A percentile compares a stretch with the other conserved stretches of the same genome.
Conservation (phyloP, 2,329 filamentous ascomycete species). For the Sporothrix pseudoabietina region DNA sequence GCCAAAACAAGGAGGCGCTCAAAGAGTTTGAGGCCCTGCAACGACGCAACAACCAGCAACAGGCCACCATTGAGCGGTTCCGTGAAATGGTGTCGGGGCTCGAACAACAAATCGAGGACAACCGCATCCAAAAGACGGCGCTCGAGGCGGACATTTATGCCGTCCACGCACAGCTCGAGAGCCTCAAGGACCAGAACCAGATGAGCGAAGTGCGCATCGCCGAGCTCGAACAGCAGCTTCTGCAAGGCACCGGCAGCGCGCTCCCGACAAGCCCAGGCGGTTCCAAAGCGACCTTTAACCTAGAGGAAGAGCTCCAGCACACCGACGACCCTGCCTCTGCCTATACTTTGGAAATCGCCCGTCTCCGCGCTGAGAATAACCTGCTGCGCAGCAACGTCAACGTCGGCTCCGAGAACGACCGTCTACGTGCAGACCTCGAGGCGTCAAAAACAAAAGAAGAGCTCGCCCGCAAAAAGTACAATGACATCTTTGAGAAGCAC, state of each 20-base stretch:
- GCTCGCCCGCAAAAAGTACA: constrained; percentile 56
- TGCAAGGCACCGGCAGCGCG: constrained; percentile 45
- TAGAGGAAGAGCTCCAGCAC: constrained; percentile 63
- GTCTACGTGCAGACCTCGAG: constrained; percentile 59
- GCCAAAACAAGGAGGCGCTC: constrained; percentile 55
- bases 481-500: constrained; percentile 61
- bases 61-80: constrained; percentile 38
- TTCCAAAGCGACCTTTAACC: constrained; percentile 45
- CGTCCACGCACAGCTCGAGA: constrained; percentile 45
- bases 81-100: constrained; percentile 37
- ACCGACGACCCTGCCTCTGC: constrained; percentile 46
- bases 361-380: constrained; percentile 64
- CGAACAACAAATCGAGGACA: constrained; percentile 47
- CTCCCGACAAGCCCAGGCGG: constrained; percentile 26
- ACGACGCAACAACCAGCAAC: constrained; percentile 37
- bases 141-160: constrained; percentile 53
- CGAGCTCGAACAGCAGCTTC: constrained; percentile 60
- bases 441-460: constrained; percentile 54
- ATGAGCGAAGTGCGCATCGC: constrained; percentile 57
- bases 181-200: constrained; percentile 47
- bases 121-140: constrained; percentile 45
- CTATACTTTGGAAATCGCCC: constrained; percentile 56
- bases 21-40: constrained; percentile 43
- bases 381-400: constrained; percentile 58
- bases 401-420: constrained; percentile 56